These are phyloP conservation scores for Glycyrrhiza uralensis DNA, from an alignment of 306 rosid species.

Conservation along the genomic window DNA sequence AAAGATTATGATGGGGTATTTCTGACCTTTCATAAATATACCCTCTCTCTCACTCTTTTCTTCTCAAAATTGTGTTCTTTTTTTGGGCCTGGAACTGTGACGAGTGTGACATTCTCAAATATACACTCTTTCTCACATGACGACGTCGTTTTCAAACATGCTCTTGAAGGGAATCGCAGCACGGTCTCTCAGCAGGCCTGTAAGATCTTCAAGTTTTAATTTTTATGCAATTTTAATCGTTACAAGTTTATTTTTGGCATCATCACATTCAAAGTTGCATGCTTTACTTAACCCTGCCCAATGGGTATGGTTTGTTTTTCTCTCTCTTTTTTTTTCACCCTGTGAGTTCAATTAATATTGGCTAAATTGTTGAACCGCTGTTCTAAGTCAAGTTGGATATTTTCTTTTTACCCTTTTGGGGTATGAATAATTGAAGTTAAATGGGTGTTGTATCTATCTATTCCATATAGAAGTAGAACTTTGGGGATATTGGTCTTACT, in stretches of 20 bases:
- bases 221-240: neutral
- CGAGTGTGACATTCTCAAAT: neutral
- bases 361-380: neutral
- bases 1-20: neutral
- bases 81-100: too few relatives aligned
- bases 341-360: neutral
- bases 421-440: neutral
- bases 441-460: neutral
- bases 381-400: neutral
- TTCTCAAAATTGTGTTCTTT: too few relatives aligned
- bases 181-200: neutral
- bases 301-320: neutral
- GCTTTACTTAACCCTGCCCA: neutral
- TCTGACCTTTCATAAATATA: neutral
- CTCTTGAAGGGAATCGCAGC: conserved; percentile 15
- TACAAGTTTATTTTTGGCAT: neutral
- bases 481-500: neutral
- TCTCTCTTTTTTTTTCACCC: neutral
- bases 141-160: neutral
- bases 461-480: neutral
- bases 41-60: too few relatives aligned
- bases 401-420: neutral
- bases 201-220: neutral
- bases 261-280: neutral
- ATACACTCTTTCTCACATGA: too few relatives aligned